These are phyloP conservation scores for Boletellus sp. DNA, from an alignment of 768 basidiomycete species.

Conservation along the genomic window DNA sequence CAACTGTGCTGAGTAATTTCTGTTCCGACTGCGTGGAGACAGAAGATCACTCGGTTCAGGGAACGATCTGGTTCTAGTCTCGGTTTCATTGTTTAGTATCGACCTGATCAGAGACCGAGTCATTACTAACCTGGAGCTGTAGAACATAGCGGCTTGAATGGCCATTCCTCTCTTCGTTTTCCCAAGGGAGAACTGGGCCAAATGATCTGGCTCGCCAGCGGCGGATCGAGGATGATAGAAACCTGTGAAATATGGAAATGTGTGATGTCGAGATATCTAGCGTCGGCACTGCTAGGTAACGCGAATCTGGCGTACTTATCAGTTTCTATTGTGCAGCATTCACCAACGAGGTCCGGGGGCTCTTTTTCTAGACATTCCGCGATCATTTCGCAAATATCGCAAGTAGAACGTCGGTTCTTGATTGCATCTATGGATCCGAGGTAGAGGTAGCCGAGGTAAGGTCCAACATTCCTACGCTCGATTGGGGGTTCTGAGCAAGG, in stretches of 20 bases:
- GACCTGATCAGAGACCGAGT: not conserved
- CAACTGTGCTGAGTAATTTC: not conserved
- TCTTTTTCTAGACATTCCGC: slow-evolving; percentile 10
- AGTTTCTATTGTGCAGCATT: not conserved
- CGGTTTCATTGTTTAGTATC: slow-evolving; percentile 3
- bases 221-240: slow-evolving; percentile 1
- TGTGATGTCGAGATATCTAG: slow-evolving; percentile 1
- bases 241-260: slow-evolving; percentile 15
- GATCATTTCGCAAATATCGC: slow-evolving; percentile 12
- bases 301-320: slow-evolving; percentile 4
- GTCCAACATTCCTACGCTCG: no score
- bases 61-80: slow-evolving; percentile 1
- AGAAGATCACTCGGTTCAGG: not conserved
- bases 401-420: slow-evolving; percentile 8
- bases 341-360: slow-evolving; percentile 3
- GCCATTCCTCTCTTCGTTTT: not conserved
- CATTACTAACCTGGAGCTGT: slow-evolving; percentile 6
- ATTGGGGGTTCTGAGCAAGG: no score
- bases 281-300: not conserved
- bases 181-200: slow-evolving; percentile 15
- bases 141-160: not conserved
- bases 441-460: no score
- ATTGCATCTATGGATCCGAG: no score
- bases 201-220: not conserved
- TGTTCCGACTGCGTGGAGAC: not conserved